Percentiles rank a stretch among this genome's conserved stretches.
phyloP scores from a whole-genome alignment of 768 basidiomycete genomes.

The Sporobolomyces pararoseus region DNA sequence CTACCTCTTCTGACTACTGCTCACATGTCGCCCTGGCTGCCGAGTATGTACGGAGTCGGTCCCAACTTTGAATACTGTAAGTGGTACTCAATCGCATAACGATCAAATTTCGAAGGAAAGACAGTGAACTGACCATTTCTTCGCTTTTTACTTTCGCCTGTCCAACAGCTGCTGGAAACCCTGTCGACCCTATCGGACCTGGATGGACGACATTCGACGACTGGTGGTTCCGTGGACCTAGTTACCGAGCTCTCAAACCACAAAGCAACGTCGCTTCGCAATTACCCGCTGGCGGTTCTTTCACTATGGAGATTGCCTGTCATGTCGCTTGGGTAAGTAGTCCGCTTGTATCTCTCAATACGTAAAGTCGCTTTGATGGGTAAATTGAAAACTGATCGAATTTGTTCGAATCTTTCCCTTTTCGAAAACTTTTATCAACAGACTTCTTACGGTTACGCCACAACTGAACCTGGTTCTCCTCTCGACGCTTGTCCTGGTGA shows the following conservation, averaged over 20 bases:
- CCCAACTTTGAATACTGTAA: constrained; percentile 6
- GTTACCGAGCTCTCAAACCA: constrained; percentile 11
- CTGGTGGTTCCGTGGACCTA: constrained; percentile 40
- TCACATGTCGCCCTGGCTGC: constrained; percentile 16
- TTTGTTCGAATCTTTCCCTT: neutral
- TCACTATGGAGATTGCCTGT: constrained; percentile 34
- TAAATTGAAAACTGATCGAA: neutral
- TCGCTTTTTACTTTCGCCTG: too few relatives aligned
- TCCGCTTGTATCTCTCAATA: neutral
- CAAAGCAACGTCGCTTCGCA: neutral
- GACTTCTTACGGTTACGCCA: constrained; percentile 27
- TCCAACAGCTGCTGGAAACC: constrained; percentile 19
- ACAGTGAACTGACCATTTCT: too few relatives aligned
- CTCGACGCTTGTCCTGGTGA: constrained; percentile 32
- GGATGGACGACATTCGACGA: constrained; percentile 4
- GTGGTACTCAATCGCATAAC: neutral
- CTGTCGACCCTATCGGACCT: constrained; percentile 28
- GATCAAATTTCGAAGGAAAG: too few relatives aligned
- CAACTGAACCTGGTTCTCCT: neutral
- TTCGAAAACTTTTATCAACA: neutral
- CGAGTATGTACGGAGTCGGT: constrained; percentile 33
- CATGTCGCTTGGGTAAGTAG: constrained; percentile 24
- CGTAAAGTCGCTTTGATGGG: neutral
- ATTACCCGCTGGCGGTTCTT: constrained; percentile 29
- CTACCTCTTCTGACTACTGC: constrained; percentile 10